These are phyloP conservation scores for Picea sitchensis DNA, from an alignment of 75 land plant genomes.

Conservation along the genomic window DNA sequence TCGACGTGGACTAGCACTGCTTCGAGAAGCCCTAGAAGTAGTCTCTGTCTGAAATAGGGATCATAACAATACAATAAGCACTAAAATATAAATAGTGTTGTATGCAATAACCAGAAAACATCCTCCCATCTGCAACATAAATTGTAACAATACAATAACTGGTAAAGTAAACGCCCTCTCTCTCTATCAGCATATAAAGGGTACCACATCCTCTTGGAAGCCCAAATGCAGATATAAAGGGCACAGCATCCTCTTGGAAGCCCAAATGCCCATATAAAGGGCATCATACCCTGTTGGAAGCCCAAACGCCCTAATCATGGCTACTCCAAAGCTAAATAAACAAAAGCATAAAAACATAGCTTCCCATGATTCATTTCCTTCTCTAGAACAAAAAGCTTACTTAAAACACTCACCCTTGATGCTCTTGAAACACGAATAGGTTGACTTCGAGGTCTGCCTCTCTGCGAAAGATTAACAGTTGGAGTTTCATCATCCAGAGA, in stretches of 20 bases:
- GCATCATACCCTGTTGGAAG: neutral
- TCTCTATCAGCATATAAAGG: neutral
- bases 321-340: neutral
- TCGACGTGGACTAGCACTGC: conserved; percentile 55
- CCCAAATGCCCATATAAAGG: too few species aligned
- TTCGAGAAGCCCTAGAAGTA: conserved; percentile 41
- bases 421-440: conserved; percentile 49
- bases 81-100: neutral
- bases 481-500: conserved; percentile 78
- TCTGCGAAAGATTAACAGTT: conserved; percentile 23
- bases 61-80: neutral
- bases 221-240: too few species aligned
- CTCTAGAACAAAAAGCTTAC: neutral
- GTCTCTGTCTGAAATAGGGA: conserved; percentile 43
- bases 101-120: neutral
- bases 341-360: neutral
- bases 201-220: too few species aligned
- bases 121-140: neutral
- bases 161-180: neutral
- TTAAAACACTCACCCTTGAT: conserved; percentile 28
- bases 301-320: neutral
- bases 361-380: too few species aligned
- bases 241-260: too few species aligned
- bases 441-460: conserved; percentile 58
- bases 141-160: neutral